Percentiles rank a stretch among this genome's conserved stretches.
Conservation (phyloP, 2,329 filamentous ascomycete species). For the Cytospora mali region DNA sequence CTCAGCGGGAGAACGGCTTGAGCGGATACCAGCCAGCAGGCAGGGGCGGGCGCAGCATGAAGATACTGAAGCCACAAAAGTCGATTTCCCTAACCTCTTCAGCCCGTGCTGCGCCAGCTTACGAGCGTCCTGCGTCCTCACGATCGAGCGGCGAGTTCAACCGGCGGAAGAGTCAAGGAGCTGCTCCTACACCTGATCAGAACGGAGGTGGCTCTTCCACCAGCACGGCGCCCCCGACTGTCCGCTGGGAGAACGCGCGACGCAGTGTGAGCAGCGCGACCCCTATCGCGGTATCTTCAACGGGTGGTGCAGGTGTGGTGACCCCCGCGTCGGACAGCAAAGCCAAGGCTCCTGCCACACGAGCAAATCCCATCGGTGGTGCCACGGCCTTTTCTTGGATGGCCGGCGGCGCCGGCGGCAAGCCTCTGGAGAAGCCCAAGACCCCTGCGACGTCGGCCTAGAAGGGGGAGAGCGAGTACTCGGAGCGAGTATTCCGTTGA, state of each 20-base stretch:
- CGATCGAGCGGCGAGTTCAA: constrained; percentile 50
- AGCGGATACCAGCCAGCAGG: constrained; percentile 72
- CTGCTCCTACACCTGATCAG: constrained; percentile 33
- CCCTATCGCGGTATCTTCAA: constrained; percentile 27
- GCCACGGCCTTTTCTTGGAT: constrained; percentile 95
- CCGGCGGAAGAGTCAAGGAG: constrained; percentile 57
- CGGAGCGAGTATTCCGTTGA: constrained; percentile 3
- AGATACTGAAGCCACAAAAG: constrained; percentile 81
- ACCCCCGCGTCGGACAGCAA: constrained; percentile 39
- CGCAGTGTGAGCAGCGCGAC: constrained; percentile 43
- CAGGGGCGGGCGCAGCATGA: constrained; percentile 72
- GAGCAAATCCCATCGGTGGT: constrained; percentile 81
- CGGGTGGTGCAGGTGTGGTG: constrained; percentile 37
- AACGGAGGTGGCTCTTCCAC: constrained; percentile 32
- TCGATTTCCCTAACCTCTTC: constrained; percentile 52
- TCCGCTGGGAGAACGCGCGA: constrained; percentile 57
- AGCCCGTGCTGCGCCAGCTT: constrained; percentile 53
- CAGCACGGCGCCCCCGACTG: constrained; percentile 28
- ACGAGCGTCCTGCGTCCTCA: constrained; percentile 53
- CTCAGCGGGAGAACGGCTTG: constrained; percentile 54
- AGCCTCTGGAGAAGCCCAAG: constrained; percentile 43
- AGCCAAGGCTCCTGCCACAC: constrained; percentile 36
- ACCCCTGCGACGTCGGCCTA: constrained; percentile 36
- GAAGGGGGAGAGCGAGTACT: not conserved
- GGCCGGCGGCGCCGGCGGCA: constrained; percentile 50